Conservation (phyloP, 1,284 basidiomycete species). For the Tilletia caries region DNA sequence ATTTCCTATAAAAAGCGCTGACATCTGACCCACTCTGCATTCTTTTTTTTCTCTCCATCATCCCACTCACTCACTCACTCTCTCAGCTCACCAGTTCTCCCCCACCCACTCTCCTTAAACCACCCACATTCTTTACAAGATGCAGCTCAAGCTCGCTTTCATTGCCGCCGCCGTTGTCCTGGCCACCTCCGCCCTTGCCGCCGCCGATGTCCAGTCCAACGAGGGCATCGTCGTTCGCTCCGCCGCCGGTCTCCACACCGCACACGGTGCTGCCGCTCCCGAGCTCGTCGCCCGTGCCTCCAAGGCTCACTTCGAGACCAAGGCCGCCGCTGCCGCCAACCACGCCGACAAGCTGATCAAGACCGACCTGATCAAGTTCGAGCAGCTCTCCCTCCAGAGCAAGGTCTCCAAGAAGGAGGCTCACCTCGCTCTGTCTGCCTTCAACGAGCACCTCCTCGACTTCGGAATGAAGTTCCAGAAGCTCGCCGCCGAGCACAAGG, state of each 20-base stretch:
- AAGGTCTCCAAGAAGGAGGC: conserved; percentile 1
- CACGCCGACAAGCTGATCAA: neutral
- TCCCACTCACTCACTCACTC: no score
- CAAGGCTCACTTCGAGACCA: neutral
- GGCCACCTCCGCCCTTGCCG: neutral
- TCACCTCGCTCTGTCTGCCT: conserved; percentile 56
- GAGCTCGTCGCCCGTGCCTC: neutral
- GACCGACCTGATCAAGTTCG: neutral
- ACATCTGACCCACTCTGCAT: no score
- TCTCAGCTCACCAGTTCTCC: no score
- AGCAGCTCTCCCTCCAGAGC: neutral
- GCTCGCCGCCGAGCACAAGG: conserved; percentile 1
- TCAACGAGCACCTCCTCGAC: conserved; percentile 13
- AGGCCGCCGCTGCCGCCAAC: neutral
- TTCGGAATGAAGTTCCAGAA: neutral
- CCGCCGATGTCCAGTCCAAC: neutral
- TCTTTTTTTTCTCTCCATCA: no score
- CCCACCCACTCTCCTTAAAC: neutral
- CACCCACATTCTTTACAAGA: neutral
- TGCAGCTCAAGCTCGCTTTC: neutral
- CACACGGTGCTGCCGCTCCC: neutral
- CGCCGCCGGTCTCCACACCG: neutral
- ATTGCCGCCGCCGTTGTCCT: neutral
- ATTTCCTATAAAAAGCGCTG: no score
- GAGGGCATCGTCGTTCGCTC: neutral